Conservation (phyloP, 1,284 basidiomycete species). For the Sporisorium scitamineum region DNA sequence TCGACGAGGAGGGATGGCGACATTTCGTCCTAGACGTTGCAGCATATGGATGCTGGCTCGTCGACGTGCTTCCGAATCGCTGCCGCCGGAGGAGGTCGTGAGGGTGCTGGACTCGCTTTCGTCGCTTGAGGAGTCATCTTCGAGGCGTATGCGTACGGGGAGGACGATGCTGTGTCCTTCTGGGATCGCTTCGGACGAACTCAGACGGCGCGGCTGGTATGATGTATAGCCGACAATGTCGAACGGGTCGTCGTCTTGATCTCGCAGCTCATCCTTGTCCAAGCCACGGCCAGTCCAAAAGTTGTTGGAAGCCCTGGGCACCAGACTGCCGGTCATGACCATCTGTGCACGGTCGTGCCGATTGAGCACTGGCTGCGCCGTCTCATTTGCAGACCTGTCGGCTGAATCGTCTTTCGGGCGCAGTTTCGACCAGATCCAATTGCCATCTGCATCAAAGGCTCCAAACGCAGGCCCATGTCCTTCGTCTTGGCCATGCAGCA, state of each 20-base stretch:
- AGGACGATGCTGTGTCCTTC: conserved; percentile 24
- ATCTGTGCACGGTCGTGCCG: conserved; percentile 26
- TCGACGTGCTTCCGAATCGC: conserved; percentile 35
- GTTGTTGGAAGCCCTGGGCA: neutral
- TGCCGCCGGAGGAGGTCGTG: conserved; percentile 17
- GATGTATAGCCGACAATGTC: conserved; percentile 34
- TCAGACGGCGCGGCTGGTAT: neutral
- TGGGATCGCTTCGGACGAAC: neutral
- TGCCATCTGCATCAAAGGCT: conserved; percentile 18
- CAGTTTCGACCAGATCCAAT: conserved; percentile 22
- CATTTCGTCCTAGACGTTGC: conserved; percentile 11
- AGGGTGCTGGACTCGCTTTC: conserved; percentile 28
- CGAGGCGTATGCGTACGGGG: conserved; percentile 26
- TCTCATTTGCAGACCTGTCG: neutral
- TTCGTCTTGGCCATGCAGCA: conserved; percentile 10
- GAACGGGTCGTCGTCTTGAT: conserved; percentile 5
- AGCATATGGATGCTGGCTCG: conserved; percentile 36
- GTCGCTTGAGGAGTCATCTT: conserved; percentile 40
- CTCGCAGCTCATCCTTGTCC: neutral
- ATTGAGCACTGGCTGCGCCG: conserved; percentile 11
- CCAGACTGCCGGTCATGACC: conserved; percentile 16
- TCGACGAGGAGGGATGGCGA: conserved; percentile 22
- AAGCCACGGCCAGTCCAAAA: neutral
- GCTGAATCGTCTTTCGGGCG: neutral
- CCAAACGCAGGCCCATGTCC: conserved; percentile 5